Conservation (phyloP, 2,329 filamentous ascomycete genomes). For the Ceratocystis huliohia region DNA sequence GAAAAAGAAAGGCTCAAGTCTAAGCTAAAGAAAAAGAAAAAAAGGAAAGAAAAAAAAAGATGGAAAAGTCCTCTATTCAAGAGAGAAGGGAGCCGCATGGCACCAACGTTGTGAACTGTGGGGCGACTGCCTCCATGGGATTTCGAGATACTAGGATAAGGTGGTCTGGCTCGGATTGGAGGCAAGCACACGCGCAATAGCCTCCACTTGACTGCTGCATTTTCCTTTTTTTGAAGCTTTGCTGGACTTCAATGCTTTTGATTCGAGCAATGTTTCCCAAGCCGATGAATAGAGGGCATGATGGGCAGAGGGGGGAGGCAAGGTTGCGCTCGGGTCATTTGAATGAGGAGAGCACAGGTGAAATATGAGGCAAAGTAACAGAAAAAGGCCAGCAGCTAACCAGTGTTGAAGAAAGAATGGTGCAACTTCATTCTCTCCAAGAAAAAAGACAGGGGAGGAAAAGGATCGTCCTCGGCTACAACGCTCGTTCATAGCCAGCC, state of each 20-base stretch:
- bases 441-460: background rate
- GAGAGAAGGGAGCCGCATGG: background rate
- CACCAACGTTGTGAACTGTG: conserved; percentile 6
- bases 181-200: background rate
- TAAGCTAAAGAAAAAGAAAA: too few relatives aligned
- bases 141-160: background rate
- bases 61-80: background rate
- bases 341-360: too few relatives aligned
- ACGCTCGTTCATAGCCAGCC: background rate
- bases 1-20: too few relatives aligned
- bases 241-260: background rate
- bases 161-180: background rate
- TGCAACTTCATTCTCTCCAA: background rate
- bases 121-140: background rate
- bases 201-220: background rate
- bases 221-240: background rate
- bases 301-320: too few relatives aligned
- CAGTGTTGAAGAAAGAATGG: background rate
- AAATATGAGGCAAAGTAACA: too few relatives aligned
- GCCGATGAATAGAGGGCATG: background rate
- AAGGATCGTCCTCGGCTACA: conserved; percentile 5
- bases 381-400: background rate
- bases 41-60: background rate
- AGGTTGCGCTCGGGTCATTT: too few relatives aligned
- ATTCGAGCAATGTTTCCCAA: background rate